A percentile compares a stretch with the other conserved stretches of the same genome.
phyloP scores from a whole-genome alignment of 257 asterid genomes.

The Datura wrightii region DNA sequence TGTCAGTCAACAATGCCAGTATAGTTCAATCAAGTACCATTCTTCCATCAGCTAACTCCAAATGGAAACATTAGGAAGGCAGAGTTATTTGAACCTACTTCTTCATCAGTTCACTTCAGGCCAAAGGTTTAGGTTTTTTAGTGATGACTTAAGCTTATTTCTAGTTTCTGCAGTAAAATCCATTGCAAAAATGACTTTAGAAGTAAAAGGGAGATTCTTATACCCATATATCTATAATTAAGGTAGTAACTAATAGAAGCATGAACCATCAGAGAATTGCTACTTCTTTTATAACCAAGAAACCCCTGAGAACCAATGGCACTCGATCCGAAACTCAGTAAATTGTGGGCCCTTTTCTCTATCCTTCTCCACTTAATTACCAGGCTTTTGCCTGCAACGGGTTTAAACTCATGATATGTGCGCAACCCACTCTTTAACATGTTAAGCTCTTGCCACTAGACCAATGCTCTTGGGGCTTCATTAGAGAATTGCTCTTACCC shows the following conservation, averaged over 20 bases:
- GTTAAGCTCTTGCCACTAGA: not conserved
- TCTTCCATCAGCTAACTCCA: not conserved
- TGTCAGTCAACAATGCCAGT: not conserved
- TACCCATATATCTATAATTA: not conserved
- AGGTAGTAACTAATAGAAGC: not conserved
- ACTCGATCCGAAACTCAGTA: not conserved
- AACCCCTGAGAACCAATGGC: not conserved
- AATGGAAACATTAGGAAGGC: conserved; percentile 4
- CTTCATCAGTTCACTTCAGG: not conserved
- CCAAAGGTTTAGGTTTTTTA: not conserved
- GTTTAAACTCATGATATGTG: no score
- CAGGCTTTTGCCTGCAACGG: not conserved
- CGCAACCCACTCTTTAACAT: not conserved
- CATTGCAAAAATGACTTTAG: not conserved
- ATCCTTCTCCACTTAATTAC: not conserved
- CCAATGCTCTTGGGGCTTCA: not conserved
- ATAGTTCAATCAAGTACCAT: not conserved
- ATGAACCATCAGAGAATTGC: not conserved
- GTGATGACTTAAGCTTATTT: not conserved
- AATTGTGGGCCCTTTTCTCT: not conserved
- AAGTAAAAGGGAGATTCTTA: not conserved
- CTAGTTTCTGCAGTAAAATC: not conserved
- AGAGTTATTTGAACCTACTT: conserved; percentile 1
- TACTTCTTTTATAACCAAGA: no score
- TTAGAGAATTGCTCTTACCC: not conserved